Base-by-base conservation (phyloP, 2,329 filamentous ascomycete genomes). In the Furcasterigmium furcatum region DNA sequence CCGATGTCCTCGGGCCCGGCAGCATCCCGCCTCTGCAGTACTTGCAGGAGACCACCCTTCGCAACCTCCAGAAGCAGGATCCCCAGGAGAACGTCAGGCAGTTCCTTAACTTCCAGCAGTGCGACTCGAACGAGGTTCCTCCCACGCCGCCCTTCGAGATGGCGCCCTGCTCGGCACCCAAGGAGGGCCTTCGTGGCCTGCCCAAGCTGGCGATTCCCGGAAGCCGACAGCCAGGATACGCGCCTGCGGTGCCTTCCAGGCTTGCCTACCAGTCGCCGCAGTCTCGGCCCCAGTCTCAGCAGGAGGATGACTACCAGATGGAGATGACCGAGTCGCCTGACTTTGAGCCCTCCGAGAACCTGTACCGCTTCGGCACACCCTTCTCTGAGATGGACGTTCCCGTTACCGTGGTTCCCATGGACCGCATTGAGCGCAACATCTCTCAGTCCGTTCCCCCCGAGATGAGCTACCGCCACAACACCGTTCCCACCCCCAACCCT, bases 361-460 rank as follows among this genome's bases (percentile, higher is more conserved):
- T 85, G 35, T 91, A 91, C 67, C 83, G 88, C 45, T 85, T 89
- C 52, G 85, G 82, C n/a, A 95, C 89, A 0, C 91, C 91, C 14
- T 88, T 91, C 63, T 95, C 91, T 3, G 91, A 95, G 59, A 85
- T 92, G 76, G 92, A 96, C 61, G 83, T 91, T 12, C 91, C 92
- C 1, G 70, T 95, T 48, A 94, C 88, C 1, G 79, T 85, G 3
- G 73, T 91, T 36, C 80, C 82, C 1, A 57, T 82, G 14, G 88
- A 85, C 1, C 88, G 88, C 7, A 74, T 95, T 25, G 77, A 85
- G 38, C 86, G 92, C 42, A 86, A 94, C 58, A 73, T 77, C 39
- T 95, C 90, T 21, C 90, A 96, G 65, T 96, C 91, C 5, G 92
- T 96, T 0, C 92, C 92, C 36, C 92, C 92, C 7, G 85, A 95